phyloP scores from a whole-genome alignment of 2,329 filamentous ascomycete genomes.

The Fusarium penzigii region DNA sequence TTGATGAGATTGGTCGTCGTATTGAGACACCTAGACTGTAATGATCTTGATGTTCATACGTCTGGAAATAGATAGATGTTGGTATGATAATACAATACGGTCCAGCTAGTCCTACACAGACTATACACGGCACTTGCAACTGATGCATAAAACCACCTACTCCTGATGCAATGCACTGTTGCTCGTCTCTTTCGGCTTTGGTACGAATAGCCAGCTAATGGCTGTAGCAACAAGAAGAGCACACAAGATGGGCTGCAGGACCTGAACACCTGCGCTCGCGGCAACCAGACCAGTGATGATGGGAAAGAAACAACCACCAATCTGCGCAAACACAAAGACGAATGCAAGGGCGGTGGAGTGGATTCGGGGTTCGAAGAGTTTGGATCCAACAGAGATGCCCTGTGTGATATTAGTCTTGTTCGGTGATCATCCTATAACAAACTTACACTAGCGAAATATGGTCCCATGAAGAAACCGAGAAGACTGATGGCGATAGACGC shows the following conservation, averaged over 20 bases:
- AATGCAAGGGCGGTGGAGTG: slow-evolving; percentile 43
- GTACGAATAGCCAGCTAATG: slow-evolving; percentile 48
- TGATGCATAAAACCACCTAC: slow-evolving; percentile 12
- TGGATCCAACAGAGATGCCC: slow-evolving; percentile 56
- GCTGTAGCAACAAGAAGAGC: slow-evolving; percentile 47
- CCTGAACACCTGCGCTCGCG: slow-evolving; percentile 43
- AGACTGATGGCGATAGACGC: slow-evolving; percentile 56
- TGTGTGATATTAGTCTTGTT: slow-evolving; percentile 21
- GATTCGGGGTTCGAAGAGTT: slow-evolving; percentile 45
- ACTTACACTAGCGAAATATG: slow-evolving; percentile 57
- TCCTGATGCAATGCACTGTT: slow-evolving; percentile 37
- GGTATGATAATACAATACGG: too few species aligned
- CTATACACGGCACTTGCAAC: too few species aligned
- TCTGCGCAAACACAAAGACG: slow-evolving; percentile 59
- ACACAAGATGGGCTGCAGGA: slow-evolving; percentile 54
- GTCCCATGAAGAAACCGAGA: slow-evolving; percentile 59
- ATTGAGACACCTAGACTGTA: slow-evolving; percentile 2
- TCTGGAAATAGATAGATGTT: too few species aligned
- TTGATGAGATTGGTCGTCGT: slow-evolving; percentile 14
- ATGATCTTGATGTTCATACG: too few species aligned
- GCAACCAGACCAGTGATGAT: slow-evolving; percentile 56
- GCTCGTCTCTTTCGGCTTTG: slow-evolving; percentile 34
- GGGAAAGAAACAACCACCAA: slow-evolving; percentile 57
- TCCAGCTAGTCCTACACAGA: too few species aligned
- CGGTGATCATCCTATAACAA: fast-evolving